Evolutionary conservation across 805 yeast species (phyloP).

Genomic region (Yarrowia yakushimensis): DNA sequence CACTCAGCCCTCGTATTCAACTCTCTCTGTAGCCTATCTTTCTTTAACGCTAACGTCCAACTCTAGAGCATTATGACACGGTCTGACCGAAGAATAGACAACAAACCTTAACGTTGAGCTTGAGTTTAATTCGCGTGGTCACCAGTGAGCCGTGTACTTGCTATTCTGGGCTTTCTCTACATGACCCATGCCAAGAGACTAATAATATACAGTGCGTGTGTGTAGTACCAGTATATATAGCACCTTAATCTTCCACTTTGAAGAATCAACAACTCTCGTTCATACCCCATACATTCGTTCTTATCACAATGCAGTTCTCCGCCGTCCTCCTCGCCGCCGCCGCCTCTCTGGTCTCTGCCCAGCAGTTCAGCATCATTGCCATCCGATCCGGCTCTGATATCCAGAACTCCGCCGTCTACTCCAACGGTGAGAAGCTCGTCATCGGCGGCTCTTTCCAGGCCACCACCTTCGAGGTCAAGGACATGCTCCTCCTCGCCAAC

Average conservation of each 20-base stretch:
- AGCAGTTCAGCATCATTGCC: conserved; percentile 17
- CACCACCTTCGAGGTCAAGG: conserved; percentile 19
- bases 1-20: neutral
- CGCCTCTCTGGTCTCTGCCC: conserved; percentile 9
- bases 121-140: neutral
- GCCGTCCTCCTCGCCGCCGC: conserved; percentile 13
- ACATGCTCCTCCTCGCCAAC: conserved; percentile 16
- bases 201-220: neutral
- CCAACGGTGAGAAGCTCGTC: conserved; percentile 12
- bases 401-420: conserved; percentile 21
- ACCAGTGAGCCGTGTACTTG: too few species aligned
- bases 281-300: neutral
- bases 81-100: too few species aligned
- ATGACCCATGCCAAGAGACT: neutral
- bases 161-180: too few species aligned
- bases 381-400: conserved; percentile 25
- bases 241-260: neutral
- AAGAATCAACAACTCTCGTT: neutral
- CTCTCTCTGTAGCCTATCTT: neutral
- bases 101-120: too few species aligned
- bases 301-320: conserved; percentile 10
- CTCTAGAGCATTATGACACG: neutral
- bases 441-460: conserved; percentile 13
- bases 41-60: neutral
- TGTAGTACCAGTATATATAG: neutral